Evolutionary conservation across 2,329 filamentous ascomycete genomes (phyloP), one percentile per base, ranked within the genome.

Genomic region (Penicillium crustosum): DNA sequence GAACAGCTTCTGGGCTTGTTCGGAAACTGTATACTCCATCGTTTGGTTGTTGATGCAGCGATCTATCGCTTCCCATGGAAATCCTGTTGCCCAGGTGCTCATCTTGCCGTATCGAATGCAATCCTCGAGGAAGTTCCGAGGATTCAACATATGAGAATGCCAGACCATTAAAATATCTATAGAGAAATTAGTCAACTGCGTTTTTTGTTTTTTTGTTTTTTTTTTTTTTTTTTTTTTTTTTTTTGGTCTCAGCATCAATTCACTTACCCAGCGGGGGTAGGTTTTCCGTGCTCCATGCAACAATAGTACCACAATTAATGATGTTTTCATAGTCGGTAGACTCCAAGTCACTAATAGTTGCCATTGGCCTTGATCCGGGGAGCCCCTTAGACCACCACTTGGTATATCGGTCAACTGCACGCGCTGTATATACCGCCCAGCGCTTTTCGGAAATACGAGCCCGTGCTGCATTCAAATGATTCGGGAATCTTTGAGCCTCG

Each of bases 341-440:
- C 25, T 60, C 56, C 17, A 65, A 10, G 39, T 63, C 61, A 6
- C n/a, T 13, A 17, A 61, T 55, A 15, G 61, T 64, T 4, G 53
- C 49, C 25, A 15, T 48, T 29, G 43, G 49, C 17, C 57, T 58
- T 36, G 64, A 67, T 23, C 27, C 43, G 3, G 65, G 65, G 7
- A 67, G 49, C 19, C 60, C 59, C n/a, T 39, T 29, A 17, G 54
- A 51, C 62, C 63, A 89, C 88, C 88, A 91, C 0, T 73, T 72
- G 58, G 84, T 79, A 63, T 89, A 91, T 4, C 89, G 80, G 49
- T 86, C 82, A 0, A 84, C 86, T 0, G 89, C 88, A 41, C 86
- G 81, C 1, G 86, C 82, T 10, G 90, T 79, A 64, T 84, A 90
- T n/a, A 90, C 68, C 0, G 83, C 82, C 88, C 89, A 91, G 66